Percentiles rank a stretch among this genome's conserved stretches.
Conservation (phyloP, 768 basidiomycete genomes). For the Pleurotus tuoliensis region DNA sequence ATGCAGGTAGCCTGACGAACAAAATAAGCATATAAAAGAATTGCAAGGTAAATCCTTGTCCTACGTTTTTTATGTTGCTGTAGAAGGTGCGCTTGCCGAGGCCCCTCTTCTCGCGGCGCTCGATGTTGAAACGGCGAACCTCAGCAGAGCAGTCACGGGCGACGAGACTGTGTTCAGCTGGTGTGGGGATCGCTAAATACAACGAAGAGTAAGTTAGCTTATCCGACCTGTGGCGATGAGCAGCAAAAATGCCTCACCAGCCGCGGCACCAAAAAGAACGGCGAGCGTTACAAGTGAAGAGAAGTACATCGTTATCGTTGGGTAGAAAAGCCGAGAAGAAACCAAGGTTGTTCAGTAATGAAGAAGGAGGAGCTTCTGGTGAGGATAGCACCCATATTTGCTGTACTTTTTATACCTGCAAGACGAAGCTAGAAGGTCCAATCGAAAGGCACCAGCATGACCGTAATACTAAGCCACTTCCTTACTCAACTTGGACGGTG, state of each 20-base stretch:
- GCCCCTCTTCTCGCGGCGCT: slow-evolving; percentile 16
- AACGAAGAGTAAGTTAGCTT: background rate
- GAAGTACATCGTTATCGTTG: slow-evolving; percentile 1
- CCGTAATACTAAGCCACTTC: slow-evolving; percentile 1
- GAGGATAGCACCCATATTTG: background rate
- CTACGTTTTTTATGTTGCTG: slow-evolving; percentile 17
- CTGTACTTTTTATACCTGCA: background rate
- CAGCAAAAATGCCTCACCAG: slow-evolving; percentile 9
- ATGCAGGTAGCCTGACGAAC: slow-evolving; percentile 18
- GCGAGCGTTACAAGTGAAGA: slow-evolving; percentile 12
- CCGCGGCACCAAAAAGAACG: slow-evolving; percentile 12
- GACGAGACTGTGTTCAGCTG: slow-evolving; percentile 8
- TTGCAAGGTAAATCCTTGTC: background rate
- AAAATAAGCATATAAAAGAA: background rate
- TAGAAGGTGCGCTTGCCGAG: slow-evolving; percentile 18
- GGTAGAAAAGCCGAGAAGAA: background rate
- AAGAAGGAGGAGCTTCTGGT: background rate
- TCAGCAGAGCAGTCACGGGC: slow-evolving; percentile 21
- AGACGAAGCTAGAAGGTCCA: background rate
- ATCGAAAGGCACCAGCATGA: background rate
- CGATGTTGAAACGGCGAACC: slow-evolving; percentile 11
- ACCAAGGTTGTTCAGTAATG: background rate
- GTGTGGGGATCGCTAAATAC: slow-evolving; percentile 13
- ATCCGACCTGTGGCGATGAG: background rate
- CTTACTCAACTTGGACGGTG: background rate